Base-by-base conservation (phyloP, 2,329 filamentous ascomycete species). In the Talaromyces sp. region DNA sequence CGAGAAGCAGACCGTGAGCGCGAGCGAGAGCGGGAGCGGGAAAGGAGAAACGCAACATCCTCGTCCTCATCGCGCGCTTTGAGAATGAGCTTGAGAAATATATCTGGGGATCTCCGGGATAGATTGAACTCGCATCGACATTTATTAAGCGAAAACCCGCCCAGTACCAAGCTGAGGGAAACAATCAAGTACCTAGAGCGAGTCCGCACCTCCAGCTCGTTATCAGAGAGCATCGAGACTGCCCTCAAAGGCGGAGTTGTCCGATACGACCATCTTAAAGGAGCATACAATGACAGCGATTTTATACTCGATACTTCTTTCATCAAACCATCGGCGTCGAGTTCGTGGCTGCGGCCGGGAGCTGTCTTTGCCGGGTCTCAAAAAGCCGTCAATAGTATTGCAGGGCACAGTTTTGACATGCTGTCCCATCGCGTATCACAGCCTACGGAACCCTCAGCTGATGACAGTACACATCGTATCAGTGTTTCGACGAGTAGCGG, bases 321-420 rank as follows among this genome's bases (percentile, higher is more conserved):
- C 35, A 79, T 88, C 16, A 77, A 81, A 2, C 80, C 82, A 1
- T 83, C 81, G 10, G 72, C 85, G 2, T 76, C 81, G 61, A 87
- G 83, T 58, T 89, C 87, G 8, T 89, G 87, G 86, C 76, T 90
- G 11, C 82, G 84, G 60, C 83, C 86, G 6, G 87, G 88, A 22
- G 82, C 85, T 61, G 79, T 86, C 0, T 87, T 89, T 68, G 82
- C 83, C 13, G 88, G 88, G 3, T 85, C 82, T 31, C 88, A 90
- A 72, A 84, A 86, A 70, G 87, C 87, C 16, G 79, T 78, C 10
- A 76, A 75, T 62, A 73, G 69, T 52, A 66, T 70, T 24, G 70
- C 68, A 31, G 68, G 47, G 4, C 64, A 59, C n/a, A 62, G 41
- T 19, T 58, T 66, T 9, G 49, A 65, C 3, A 62, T 62, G 64